Percentiles rank a stretch among this genome's conserved stretches.
Evolutionary conservation across 2,329 filamentous ascomycete species (phyloP).

Genomic region (Colletotrichum godetiae): DNA sequence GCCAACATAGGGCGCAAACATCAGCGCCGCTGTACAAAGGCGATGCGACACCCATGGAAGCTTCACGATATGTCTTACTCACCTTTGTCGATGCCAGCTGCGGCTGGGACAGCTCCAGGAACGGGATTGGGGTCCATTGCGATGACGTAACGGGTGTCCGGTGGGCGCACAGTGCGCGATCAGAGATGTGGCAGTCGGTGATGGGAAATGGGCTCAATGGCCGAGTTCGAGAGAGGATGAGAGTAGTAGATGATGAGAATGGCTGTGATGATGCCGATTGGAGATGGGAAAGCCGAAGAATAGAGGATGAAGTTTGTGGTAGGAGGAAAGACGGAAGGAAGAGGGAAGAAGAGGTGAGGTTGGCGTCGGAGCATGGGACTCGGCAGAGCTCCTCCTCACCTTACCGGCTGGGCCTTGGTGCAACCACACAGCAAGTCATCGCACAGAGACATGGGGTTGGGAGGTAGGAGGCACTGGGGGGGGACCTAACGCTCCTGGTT

Average conservation of each 20-base stretch:
- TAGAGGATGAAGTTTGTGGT: conserved; percentile 13
- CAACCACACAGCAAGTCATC: conserved; percentile 32
- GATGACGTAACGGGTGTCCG: conserved; percentile 45
- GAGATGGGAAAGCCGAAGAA: conserved; percentile 1
- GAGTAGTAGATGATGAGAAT: background rate
- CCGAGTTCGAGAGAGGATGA: conserved; percentile 6
- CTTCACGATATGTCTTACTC: conserved; percentile 17
- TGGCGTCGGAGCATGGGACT: conserved; percentile 22
- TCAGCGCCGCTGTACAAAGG: background rate
- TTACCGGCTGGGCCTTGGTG: conserved; percentile 9
- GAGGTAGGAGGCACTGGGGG: background rate
- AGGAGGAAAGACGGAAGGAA: conserved; percentile 13
- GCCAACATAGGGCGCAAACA: background rate
- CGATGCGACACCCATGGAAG: conserved; percentile 27
- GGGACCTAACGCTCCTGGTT: background rate
- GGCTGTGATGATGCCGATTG: conserved; percentile 17
- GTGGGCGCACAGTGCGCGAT: conserved; percentile 28
- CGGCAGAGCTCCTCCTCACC: conserved; percentile 2
- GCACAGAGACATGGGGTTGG: conserved; percentile 32
- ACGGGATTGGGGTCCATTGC: conserved; percentile 45
- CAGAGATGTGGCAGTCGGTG: background rate
- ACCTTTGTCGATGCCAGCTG: conserved; percentile 44
- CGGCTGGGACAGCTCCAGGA: conserved; percentile 36
- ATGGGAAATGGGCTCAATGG: conserved; percentile 20
- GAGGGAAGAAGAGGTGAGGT: conserved; percentile 35